Conservation (phyloP, 2,329 filamentous ascomycete genomes). For the Neofusicoccum ribis region DNA sequence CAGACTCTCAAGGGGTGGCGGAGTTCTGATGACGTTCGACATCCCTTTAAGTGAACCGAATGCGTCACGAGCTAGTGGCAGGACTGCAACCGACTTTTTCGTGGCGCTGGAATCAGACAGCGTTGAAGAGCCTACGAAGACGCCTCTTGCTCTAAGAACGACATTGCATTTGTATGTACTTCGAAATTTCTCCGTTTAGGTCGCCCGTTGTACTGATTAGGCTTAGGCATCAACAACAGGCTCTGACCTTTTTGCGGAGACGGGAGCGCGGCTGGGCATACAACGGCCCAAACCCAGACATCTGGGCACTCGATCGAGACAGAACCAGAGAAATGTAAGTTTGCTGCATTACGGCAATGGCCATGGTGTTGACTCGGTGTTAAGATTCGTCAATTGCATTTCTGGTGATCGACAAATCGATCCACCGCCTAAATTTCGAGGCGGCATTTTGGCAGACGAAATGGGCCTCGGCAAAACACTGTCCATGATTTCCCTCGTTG, state of each 20-base stretch:
- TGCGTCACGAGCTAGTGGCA: not conserved
- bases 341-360: too few relatives aligned
- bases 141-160: not conserved
- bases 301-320: not conserved
- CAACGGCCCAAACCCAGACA: conserved; percentile 25
- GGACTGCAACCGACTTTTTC: not conserved
- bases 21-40: not conserved
- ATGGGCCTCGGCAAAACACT: conserved; percentile 83
- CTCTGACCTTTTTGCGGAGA: conserved; percentile 45
- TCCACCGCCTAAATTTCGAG: conserved; percentile 66
- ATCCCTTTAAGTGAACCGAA: too few relatives aligned
- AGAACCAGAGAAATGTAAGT: too few relatives aligned
- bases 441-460: conserved; percentile 79
- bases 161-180: too few relatives aligned
- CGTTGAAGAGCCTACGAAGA: not conserved
- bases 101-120: not conserved
- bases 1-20: conserved; percentile 22
- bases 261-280: conserved; percentile 43
- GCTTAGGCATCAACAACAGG: conserved; percentile 47
- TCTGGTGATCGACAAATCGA: conserved; percentile 39
- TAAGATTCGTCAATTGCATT: not conserved
- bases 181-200: too few relatives aligned
- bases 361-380: too few relatives aligned
- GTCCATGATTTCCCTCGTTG: conserved; percentile 17
- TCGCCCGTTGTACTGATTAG: too few relatives aligned